Base-by-base conservation (phyloP, 1,139 yeast species). In the Debaryomycetaceae sp. region DNA sequence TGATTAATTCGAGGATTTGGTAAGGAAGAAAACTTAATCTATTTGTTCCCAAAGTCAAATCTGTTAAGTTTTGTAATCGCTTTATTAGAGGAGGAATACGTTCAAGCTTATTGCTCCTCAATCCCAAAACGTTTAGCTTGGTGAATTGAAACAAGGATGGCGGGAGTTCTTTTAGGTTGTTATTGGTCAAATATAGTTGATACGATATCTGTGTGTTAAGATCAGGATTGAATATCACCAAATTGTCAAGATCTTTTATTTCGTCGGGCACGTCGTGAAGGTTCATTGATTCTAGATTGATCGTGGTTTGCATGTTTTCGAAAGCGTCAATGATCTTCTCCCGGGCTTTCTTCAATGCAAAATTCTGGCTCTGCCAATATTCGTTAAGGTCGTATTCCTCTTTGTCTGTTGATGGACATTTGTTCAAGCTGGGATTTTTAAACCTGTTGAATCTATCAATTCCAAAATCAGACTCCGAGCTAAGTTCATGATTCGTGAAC, bases 401-500 rank as follows among this genome's bases (percentile, higher is more conserved):
- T 13, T 50, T 42, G 42, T 65, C 72, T 1, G 68, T 60, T 0
- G 76, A 67, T 4, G 68, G 69, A 35, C 63, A 57, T 23, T 59
- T 58, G 40, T 57, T 58, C 5, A 54, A 54, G 35, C 61, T 53
- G 6, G 70, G 62, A 31, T 58, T 62, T 44, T 59, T 64, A 53
- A 68, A 74, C 24, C 79, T 56, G 47, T 74, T 72, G 51, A 74
- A 74, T 39, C 62, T 62, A 47, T 74, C 79, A 36, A 74, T 73
- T 1, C 79, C 78, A 50, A 74, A 74, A 52, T 73, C 78, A 2
- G 75, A 68, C 17, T 74, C 79, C 2, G 77, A 71, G 42, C 75
- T 72, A 9, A 63, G 47, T 24, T 53, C 40, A 27, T 27, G 31
- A 8, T 24, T 40, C 34, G 41, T 40, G 8, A 42, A 36, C 33